These are phyloP conservation scores for Aspergillus niger DNA, from an alignment of 2,329 filamentous ascomycete species.

Conservation along the genomic window DNA sequence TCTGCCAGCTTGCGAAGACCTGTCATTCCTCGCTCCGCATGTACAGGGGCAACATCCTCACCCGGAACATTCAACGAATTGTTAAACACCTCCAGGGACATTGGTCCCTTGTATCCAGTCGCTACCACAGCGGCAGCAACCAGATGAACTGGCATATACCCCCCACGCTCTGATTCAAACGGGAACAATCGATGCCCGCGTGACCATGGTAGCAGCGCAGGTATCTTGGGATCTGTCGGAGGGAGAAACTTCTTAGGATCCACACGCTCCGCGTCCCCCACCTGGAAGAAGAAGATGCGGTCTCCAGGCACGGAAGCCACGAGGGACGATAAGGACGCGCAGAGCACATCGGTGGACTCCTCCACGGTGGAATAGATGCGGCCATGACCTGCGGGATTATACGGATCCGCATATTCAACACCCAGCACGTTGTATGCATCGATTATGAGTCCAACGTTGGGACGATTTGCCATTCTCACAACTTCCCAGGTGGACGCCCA, in stretches of 20 bases:
- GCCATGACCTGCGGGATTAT: constrained; percentile 32
- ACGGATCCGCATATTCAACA: constrained; percentile 37
- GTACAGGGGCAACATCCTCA: constrained; percentile 19
- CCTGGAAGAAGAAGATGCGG: constrained; percentile 38
- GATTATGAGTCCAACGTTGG: constrained; percentile 36
- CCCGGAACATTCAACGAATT: constrained; percentile 28
- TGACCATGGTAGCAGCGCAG: constrained; percentile 35
- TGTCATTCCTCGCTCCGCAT: constrained; percentile 30
- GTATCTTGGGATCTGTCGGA: constrained; percentile 26
- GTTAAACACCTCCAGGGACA: constrained; percentile 40
- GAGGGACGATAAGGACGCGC: constrained; percentile 27
- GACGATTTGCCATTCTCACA: constrained; percentile 34
- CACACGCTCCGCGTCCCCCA: constrained; percentile 34
- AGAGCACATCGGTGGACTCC: constrained; percentile 30
- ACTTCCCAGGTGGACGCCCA: constrained; percentile 38
- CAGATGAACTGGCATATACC: constrained; percentile 36
- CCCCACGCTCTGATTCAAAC: constrained; percentile 27
- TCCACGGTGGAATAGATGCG: constrained; percentile 29
- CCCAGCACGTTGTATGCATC: constrained; percentile 38
- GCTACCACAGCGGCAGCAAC: constrained; percentile 35
- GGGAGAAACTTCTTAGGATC: constrained; percentile 25
- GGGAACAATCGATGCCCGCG: constrained; percentile 35
- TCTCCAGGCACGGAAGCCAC: constrained; percentile 32
- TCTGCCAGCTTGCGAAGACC: constrained; percentile 23
- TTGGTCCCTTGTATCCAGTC: constrained; percentile 34